phyloP scores from a whole-genome alignment of 1,284 basidiomycete genomes.

The Pseudozyma flocculosa region DNA sequence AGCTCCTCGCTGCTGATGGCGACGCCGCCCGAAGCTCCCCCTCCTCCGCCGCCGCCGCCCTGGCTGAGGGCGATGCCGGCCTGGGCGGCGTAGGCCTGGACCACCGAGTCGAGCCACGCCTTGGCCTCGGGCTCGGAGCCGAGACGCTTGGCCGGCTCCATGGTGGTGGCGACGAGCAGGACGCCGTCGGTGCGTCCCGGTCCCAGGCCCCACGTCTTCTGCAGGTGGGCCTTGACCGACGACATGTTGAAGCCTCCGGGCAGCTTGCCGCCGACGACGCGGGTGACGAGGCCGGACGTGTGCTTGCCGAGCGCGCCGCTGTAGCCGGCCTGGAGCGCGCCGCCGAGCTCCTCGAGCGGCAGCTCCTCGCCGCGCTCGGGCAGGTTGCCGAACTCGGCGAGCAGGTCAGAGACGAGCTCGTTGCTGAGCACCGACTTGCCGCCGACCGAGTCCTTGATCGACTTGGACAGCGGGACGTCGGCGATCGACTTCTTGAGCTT shows the following conservation, averaged over 20 bases:
- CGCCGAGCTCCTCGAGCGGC: conserved; percentile 82
- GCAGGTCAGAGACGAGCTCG: conserved; percentile 86
- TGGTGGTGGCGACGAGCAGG: conserved; percentile 84
- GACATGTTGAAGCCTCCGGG: conserved; percentile 97
- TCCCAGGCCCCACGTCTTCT: conserved; percentile 74
- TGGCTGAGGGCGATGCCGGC: conserved; percentile 75
- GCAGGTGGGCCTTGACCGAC: conserved; percentile 71
- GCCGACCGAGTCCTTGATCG: conserved; percentile 96
- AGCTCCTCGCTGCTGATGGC: conserved; percentile 98
- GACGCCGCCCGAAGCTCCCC: conserved; percentile 60
- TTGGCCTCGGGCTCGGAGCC: conserved; percentile 89
- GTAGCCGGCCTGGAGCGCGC: conserved; percentile 79
- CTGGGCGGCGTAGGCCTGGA: conserved; percentile 78
- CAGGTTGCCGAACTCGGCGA: conserved; percentile 61
- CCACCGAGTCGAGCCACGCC: conserved; percentile 85
- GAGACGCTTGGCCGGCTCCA: conserved; percentile 91
- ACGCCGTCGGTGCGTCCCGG: conserved; percentile 83
- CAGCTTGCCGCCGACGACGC: conserved; percentile 92
- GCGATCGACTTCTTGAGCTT: conserved; percentile 93
- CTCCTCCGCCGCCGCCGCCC: conserved; percentile 64
- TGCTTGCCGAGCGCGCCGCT: conserved; percentile 89
- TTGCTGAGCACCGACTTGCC: conserved; percentile 98
- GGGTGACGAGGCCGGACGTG: conserved; percentile 85
- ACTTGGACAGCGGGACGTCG: conserved; percentile 87
- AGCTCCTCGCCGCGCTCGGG: conserved; percentile 98